Conservation (phyloP, 2,329 filamentous ascomycete genomes). For the Fusarium nematophilum region DNA sequence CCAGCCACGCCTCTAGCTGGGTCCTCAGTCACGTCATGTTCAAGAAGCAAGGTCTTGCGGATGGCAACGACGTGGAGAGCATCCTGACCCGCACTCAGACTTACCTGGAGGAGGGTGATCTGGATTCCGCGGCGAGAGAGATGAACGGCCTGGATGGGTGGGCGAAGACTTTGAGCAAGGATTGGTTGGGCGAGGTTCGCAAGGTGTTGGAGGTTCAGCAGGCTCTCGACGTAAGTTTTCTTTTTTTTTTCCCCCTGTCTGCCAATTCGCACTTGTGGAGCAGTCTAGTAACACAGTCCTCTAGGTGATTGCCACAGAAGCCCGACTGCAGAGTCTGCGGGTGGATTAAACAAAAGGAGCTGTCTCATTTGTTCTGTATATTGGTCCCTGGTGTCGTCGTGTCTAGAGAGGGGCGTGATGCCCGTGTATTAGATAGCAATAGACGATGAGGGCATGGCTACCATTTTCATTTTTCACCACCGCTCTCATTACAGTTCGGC, state of each 20-base stretch:
- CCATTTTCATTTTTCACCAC: constrained; percentile 19
- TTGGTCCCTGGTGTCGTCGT: constrained; percentile 42
- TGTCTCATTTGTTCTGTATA: constrained; percentile 53
- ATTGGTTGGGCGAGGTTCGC: constrained; percentile 92
- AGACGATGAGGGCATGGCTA: constrained; percentile 45
- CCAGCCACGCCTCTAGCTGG: constrained; percentile 91
- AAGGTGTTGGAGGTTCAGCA: constrained; percentile 95
- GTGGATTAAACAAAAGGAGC: constrained; percentile 70
- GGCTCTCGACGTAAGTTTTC: constrained; percentile 84
- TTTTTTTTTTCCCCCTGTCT: not conserved
- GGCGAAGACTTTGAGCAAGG: constrained; percentile 93
- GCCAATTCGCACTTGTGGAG: not conserved
- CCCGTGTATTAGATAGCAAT: constrained; percentile 53
- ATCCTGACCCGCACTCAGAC: constrained; percentile 91
- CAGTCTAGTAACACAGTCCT: constrained; percentile 27
- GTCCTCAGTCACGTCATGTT: constrained; percentile 95
- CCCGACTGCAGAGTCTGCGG: constrained; percentile 86
- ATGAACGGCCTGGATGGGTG: constrained; percentile 94
- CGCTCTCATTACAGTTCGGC: too few relatives aligned
- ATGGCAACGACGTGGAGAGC: constrained; percentile 92
- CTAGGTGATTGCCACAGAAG: constrained; percentile 90
- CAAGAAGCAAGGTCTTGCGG: constrained; percentile 88
- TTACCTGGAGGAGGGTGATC: constrained; percentile 89
- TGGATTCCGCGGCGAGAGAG: constrained; percentile 91
- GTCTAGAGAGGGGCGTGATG: constrained; percentile 43